Evolutionary conservation across 2,329 filamentous ascomycete genomes (phyloP).

Genomic region (Pestalotiopsis sp.): DNA sequence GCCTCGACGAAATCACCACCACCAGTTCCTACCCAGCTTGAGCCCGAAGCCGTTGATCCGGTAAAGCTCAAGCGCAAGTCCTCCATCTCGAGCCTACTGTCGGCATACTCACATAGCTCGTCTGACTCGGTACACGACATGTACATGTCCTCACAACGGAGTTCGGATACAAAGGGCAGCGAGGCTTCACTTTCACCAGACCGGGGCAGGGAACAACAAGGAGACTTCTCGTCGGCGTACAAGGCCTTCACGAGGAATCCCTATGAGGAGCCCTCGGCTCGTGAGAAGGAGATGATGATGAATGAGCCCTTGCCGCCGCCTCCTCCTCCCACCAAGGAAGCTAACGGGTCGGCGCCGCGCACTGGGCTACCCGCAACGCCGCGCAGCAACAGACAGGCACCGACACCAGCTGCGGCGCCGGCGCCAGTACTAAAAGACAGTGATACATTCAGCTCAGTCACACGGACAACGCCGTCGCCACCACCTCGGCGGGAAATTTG

Average conservation of each 20-base stretch:
- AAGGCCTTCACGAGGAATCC: constrained; percentile 27
- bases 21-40: not conserved
- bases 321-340: constrained; percentile 32
- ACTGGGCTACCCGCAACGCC: constrained; percentile 24
- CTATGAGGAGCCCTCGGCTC: constrained; percentile 22
- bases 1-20: not conserved
- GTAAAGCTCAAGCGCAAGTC: constrained; percentile 42
- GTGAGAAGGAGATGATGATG: constrained; percentile 22
- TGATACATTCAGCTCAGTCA: constrained; percentile 21
- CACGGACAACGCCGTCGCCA: constrained; percentile 27
- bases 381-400: constrained; percentile 17
- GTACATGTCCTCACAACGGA: constrained; percentile 39
- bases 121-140: constrained; percentile 42
- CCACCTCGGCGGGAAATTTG: constrained; percentile 40
- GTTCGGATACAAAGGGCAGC: constrained; percentile 37
- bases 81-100: constrained; percentile 58
- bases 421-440: constrained; percentile 9
- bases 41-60: constrained; percentile 16
- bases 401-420: constrained; percentile 16
- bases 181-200: constrained; percentile 36
- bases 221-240: constrained; percentile 23
- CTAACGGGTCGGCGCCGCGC: constrained; percentile 12
- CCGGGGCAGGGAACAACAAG: constrained; percentile 24
- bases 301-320: constrained; percentile 30
- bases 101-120: constrained; percentile 54